Base-by-base conservation (phyloP, 2,329 filamentous ascomycete genomes). In the Claviceps cyperi region DNA sequence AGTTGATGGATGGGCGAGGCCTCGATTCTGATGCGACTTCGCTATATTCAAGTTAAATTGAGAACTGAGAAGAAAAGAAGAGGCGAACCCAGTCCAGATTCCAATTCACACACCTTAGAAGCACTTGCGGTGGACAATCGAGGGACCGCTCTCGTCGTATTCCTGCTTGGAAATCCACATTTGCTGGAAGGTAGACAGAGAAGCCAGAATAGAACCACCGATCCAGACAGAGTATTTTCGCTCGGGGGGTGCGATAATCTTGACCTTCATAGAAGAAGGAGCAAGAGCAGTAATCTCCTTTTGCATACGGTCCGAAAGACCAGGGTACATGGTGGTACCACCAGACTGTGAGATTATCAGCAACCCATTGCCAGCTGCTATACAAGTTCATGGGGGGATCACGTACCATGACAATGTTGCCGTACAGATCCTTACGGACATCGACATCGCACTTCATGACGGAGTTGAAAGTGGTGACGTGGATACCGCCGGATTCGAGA, bases 131-230 rank as follows among this genome's bases (percentile, higher is more conserved):
- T 97, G 91, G 67, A 97, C 91, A 69, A 97, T 97, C 68, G 90
- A 96, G 66, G 91, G 92, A 77, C 91, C 91, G 74, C 85, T 92
- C 88, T 97, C 92, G 80, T 98, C 92, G 84, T 97, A 97, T 81
- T 97, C 91, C 80, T 98, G 92, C 89, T 98, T 98, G 66, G 92
- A 98, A 84, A 98, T 97, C 92, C 92, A 98, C 92, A 98, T 98
- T 80, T 98, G 92, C 82, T 98, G 92, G 91, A 98, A 98, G 75
- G 92, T 98, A 63, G 92, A 98, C 66, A 98, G 86, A 59, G 92
- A 98, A 64, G 92, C 92, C 68, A 98, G 78, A 77, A 98, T 98
- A 74, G 92, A 98, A 83, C 92, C 92, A 92, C 92, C 92, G 73
- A 98, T 98, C 92, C 92, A 98, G 81, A 98, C 92, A 58, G 92